Evolutionary conservation across 345 rosid genomes (phyloP), one percentile per base, ranked within the genome.

Genomic region (thale cress (Arabidopsis thaliana)): DNA sequence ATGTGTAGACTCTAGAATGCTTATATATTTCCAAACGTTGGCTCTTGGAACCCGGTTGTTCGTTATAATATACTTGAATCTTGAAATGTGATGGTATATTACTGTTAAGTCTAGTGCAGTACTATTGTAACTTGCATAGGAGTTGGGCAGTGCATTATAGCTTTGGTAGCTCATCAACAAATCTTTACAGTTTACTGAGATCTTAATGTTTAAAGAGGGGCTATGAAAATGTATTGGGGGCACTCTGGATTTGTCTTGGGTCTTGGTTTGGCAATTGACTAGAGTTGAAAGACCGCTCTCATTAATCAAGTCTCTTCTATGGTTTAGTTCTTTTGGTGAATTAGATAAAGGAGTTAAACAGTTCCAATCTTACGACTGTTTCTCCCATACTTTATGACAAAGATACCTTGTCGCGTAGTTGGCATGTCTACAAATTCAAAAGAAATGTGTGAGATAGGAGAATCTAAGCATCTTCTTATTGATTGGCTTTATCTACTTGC

Each of bases 211-310:
- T 24, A 36, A 3, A 36, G 50, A 44, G 33, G 65, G 37, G 32
- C 59, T 65, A 16, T 44, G 6, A 32, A 16, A 56, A 3, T 64
- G 38, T 37, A 37, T 52, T 24, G 33, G 13, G 20, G 6, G 24
- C 14, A 30, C 14, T 42, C 46, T 53, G 9, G 60, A 63, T 13
- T 53, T 62, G n/a, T 74, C 40, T 57, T 49, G 4, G 36, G 37
- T 75, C 67, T 66, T 67, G 73, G 28, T 67, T 4, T 74, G 58
- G 33, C 4, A 65, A 11, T 66, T 50, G 23, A 9, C 0, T 4
- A 53, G 57, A 34, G 14, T 55, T 64, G 25, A 20, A 22, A 51
- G 45, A 51, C 32, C 1, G 4, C 10, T 61, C 23, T 37, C 40
- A 48, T 16, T 4, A 50, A 30, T 51, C 45, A 32, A 45, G 24